Evolutionary conservation across 1,284 basidiomycete species (phyloP).

Genomic region (Malassezia pachydermatis): DNA sequence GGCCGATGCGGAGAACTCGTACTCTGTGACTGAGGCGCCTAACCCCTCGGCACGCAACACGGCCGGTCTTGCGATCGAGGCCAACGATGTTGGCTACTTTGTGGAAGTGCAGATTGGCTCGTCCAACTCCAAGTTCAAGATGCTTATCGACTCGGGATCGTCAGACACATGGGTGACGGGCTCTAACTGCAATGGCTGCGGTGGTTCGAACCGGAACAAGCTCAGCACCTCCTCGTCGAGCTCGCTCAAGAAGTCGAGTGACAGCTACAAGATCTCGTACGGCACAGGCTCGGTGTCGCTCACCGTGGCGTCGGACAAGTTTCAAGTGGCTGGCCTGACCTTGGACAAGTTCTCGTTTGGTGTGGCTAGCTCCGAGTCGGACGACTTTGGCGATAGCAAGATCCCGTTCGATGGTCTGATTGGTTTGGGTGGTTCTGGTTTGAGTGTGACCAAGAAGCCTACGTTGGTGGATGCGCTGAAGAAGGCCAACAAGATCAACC

Average conservation of each 20-base stretch:
- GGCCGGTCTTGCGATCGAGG: conserved; percentile 64
- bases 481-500: conserved; percentile 55
- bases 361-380: conserved; percentile 58
- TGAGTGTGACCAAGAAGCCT: conserved; percentile 57
- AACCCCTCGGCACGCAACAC: conserved; percentile 54
- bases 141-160: conserved; percentile 69
- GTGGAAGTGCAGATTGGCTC: conserved; percentile 67
- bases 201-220: conserved; percentile 53
- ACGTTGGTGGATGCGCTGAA: conserved; percentile 70
- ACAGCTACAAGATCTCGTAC: conserved; percentile 64
- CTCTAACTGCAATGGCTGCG: conserved; percentile 26
- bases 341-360: conserved; percentile 64
- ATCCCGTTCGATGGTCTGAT: conserved; percentile 68
- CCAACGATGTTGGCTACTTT: conserved; percentile 58
- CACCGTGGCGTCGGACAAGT: conserved; percentile 59
- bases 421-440: conserved; percentile 54
- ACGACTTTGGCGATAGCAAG: conserved; percentile 53
- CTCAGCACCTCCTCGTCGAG: conserved; percentile 61
- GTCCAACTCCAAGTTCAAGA: conserved; percentile 60
- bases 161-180: conserved; percentile 63
- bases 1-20: conserved; percentile 8
- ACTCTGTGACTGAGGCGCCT: conserved; percentile 23
- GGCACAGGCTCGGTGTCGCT: conserved; percentile 62
- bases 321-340: conserved; percentile 60
- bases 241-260: conserved; percentile 54